Evolutionary conservation across 2,329 filamentous ascomycete genomes (phyloP).

Genomic region (Lasiodiplodia theobromae): DNA sequence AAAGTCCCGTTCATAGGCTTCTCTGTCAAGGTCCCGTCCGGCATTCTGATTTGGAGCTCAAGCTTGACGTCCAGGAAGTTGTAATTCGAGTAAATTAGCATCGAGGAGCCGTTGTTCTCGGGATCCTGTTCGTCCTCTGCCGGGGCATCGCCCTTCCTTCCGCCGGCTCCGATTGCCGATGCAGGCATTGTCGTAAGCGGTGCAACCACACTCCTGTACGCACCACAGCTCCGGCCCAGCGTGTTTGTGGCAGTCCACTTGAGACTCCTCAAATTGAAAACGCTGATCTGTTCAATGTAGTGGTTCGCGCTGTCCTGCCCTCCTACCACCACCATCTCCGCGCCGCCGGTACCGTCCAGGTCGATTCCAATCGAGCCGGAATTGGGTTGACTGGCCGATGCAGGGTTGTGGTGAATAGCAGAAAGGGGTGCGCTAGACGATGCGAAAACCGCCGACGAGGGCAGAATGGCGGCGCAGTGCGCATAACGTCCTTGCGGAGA

Average conservation of each 20-base stretch:
- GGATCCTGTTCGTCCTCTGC: conserved; percentile 44
- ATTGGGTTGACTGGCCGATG: conserved; percentile 76
- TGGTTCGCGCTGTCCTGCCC: conserved; percentile 98
- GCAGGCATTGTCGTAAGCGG: conserved; percentile 74
- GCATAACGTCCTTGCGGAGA: conserved; percentile 93
- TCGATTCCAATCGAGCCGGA: conserved; percentile 87
- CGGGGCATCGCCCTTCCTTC: conserved; percentile 39
- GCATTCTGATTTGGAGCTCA: conserved; percentile 85
- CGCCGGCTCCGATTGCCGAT: conserved; percentile 69
- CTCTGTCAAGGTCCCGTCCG: conserved; percentile 84
- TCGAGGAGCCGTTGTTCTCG: conserved; percentile 60
- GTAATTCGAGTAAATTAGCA: conserved; percentile 99
- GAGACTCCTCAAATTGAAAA: conserved; percentile 93
- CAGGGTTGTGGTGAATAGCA: conserved; percentile 87
- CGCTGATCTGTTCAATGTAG: conserved; percentile 98
- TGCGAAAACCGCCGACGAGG: conserved; percentile 85
- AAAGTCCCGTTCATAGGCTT: conserved; percentile 87
- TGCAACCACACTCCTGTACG: conserved; percentile 93
- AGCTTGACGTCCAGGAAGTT: conserved; percentile 98
- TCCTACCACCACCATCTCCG: conserved; percentile 96
- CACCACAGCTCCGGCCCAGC: conserved; percentile 90
- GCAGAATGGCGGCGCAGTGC: conserved; percentile 91
- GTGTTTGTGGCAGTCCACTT: conserved; percentile 93
- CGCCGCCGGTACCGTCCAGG: conserved; percentile 88
- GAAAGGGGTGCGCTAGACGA: conserved; percentile 84